Base-by-base conservation (phyloP, 2,329 filamentous ascomycete species). In the Aspergillus luchuensis region DNA sequence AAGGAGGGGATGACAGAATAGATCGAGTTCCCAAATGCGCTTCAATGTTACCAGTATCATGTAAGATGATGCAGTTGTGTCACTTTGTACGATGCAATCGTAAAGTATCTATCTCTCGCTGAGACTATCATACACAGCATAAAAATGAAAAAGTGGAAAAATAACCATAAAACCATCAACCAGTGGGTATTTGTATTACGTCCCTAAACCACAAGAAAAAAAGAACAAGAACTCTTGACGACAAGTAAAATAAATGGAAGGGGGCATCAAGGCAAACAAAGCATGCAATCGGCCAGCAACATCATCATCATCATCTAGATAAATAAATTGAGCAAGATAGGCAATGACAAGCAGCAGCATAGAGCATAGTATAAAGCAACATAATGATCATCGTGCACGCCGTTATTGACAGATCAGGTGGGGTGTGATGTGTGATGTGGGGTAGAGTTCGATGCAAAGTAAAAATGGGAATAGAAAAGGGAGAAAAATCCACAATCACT, bases 391-490 rank as follows among this genome's bases (percentile, higher is more conserved):
- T 30, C 28, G 38, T 17, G 36, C 25, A 30, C 47, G 28, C 47
- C 47, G 28, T 36, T 30, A 50, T 50, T 28, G 30, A 50, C 41
- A 56, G 39, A 56, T 51, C 58, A 50, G 38, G 33, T 36, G 43
- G 59, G 56, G 17, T 48, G 25, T 13, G 58, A 36, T 36, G 33
- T 36, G 33, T 36, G 33, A 36, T 10, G 28, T 36, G 54, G 60
- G 45, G 45, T 19, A 63, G 61, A 61, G 48, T 45, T 30, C 52
- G 50, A 43, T 56, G 64, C 63, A 66, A 68, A 69, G 25, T 64
- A 64, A 64, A 59, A 53, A 41, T 47, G 52, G 33, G 33, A 58
- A 49, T 45, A 59, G 36, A 57, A 57, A 60, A 58, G 30, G 13
- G 11, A 66, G 68, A 64, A 67, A 60, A 57, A 30, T 30, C 50